Evolutionary conservation across 2,329 filamentous ascomycete genomes (phyloP).

Genomic region (Ceratocystiopsis sp.): DNA sequence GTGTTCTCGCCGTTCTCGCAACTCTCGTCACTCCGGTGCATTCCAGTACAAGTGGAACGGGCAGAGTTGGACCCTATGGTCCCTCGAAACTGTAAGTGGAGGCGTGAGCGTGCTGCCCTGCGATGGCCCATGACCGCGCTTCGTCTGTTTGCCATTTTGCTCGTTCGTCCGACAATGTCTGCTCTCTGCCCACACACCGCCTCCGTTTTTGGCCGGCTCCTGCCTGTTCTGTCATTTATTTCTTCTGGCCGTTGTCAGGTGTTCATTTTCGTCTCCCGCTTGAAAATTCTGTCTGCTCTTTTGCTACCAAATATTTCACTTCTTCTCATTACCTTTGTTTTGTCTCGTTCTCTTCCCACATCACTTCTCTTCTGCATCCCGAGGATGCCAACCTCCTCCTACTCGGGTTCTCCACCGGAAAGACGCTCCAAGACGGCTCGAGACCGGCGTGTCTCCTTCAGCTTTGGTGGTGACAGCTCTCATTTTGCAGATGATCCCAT

Average conservation of each 20-base stretch:
- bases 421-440: not conserved
- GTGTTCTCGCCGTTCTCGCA: conserved; percentile 7
- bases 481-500: not conserved
- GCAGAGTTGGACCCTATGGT: conserved; percentile 17
- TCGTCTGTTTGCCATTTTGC: no score
- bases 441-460: conserved; percentile 6
- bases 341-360: not conserved
- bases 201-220: not conserved
- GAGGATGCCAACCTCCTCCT: conserved; percentile 5
- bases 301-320: not conserved
- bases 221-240: not conserved
- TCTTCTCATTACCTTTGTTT: not conserved
- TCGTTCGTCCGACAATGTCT: no score
- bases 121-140: no score
- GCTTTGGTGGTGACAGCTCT: not conserved
- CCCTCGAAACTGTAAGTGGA: conserved; percentile 19
- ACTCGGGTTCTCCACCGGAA: not conserved
- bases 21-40: not conserved
- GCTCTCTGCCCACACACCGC: no score
- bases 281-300: not conserved
- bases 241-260: not conserved
- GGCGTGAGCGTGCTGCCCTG: no score
- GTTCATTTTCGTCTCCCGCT: no score
- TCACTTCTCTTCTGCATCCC: not conserved
- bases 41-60: conserved; percentile 26